Evolutionary conservation across 1,284 basidiomycete species (phyloP), one percentile per base, ranked within the genome.

Genomic region (Apiotrichum porosum): DNA sequence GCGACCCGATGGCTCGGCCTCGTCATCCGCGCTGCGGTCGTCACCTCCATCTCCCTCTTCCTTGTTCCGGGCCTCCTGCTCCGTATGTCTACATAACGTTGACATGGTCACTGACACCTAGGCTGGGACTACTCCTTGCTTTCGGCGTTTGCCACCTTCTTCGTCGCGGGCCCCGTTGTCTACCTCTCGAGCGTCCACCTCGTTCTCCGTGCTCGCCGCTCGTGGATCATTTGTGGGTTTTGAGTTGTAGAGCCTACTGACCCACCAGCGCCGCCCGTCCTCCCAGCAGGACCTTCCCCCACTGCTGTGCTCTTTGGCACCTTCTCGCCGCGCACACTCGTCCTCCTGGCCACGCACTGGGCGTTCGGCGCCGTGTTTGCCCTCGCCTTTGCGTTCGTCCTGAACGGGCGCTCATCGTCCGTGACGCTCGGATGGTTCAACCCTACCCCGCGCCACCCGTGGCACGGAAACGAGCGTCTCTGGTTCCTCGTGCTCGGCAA

Each of bases 141-240:
- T 13, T 37, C 39, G 1, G 22, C 35, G 5, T 17, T 50, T 3
- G 43, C 39, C 21, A 54, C 56, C 14, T 34, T 58, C 15, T 40
- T 51, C 40, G 21, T 51, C 18, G 37, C 45, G 9, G 57, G 60
- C 21, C 57, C 61, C 9, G 81, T 85, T 32, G 63, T 72, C 60
- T 82, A 85, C 68, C 74, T 76, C 69, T 78, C 83, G 53, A 75
- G 65, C 18, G 80, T 52, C 49, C 78, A 80, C 64, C 76, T 81
- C 53, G 80, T 63, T 26, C 54, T 68, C 1, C 54, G 53, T 8
- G 51, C 50, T 0, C 47, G 65, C 4, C 48, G 59, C 21, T 45
- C 56, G 14, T 60, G 57, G 40, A 62, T 70, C 28, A 60, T 57
- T 14, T 40, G 67, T 69, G 34, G 52, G 63, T 51, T 2, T 8